These are phyloP conservation scores for Penicillium chermesinum DNA, from an alignment of 495 filamentous ascomycete genomes.

Conservation along the genomic window DNA sequence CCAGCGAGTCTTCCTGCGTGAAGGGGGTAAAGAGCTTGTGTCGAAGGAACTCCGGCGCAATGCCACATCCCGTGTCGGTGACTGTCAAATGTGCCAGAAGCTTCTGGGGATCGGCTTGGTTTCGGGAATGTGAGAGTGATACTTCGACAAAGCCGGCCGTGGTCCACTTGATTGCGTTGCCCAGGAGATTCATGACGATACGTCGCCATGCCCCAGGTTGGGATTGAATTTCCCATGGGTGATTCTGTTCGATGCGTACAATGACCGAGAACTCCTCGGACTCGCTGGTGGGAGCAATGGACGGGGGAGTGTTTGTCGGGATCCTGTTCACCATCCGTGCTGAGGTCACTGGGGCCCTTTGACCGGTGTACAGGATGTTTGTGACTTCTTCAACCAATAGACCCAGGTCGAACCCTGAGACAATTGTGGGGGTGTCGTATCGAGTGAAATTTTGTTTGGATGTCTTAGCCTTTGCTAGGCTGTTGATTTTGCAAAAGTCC, in stretches of 20 bases:
- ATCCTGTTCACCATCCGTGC: not conserved
- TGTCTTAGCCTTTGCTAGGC: constrained; percentile 13
- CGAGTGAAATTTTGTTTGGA: not conserved
- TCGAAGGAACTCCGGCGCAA: constrained; percentile 59
- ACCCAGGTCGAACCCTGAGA: constrained; percentile 41
- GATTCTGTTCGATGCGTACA: constrained; percentile 49
- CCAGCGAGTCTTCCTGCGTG: constrained; percentile 61
- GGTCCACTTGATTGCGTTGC: constrained; percentile 69
- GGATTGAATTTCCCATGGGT: constrained; percentile 50
- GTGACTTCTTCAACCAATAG: constrained; percentile 54
- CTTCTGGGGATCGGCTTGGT: constrained; percentile 10
- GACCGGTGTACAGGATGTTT: constrained; percentile 53
- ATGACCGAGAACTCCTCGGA: constrained; percentile 38
- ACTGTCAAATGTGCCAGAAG: constrained; percentile 42
- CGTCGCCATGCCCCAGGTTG: constrained; percentile 60
- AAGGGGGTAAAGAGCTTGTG: constrained; percentile 65
- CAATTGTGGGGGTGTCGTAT: constrained; percentile 13
- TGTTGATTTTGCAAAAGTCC: constrained; percentile 56
- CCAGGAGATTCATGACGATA: constrained; percentile 67
- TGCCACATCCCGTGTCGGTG: constrained; percentile 64
- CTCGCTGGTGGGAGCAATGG: not conserved
- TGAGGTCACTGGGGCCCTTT: constrained; percentile 5
- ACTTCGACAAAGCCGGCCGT: constrained; percentile 55
- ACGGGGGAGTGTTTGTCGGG: not conserved
- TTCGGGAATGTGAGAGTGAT: constrained; percentile 35